Percentiles rank a stretch among this genome's conserved stretches.
Conservation (phyloP, 768 basidiomycete genomes). For the Boletus huronensis region DNA sequence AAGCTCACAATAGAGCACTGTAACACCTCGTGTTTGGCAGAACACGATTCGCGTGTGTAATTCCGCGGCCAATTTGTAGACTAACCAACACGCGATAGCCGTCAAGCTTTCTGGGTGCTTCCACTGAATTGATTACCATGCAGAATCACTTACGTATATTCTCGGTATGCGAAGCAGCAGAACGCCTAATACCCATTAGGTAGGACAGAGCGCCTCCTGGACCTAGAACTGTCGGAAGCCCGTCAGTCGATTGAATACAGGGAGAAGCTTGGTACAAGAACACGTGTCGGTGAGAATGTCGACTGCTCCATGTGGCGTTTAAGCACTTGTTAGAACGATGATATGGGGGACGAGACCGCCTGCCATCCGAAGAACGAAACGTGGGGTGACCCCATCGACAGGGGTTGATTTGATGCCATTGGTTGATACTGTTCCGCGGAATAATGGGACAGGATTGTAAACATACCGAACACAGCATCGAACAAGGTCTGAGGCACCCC, state of each 20-base stretch:
- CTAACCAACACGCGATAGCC: constrained; percentile 14
- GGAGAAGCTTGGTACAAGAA: background rate
- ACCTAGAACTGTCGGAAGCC: background rate
- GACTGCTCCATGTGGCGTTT: background rate
- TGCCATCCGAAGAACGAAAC: background rate
- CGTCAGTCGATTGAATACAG: constrained; percentile 3
- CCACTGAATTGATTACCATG: constrained; percentile 5
- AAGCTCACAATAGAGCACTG: constrained; percentile 5
- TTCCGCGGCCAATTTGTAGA: constrained; percentile 22
- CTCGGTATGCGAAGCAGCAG: background rate
- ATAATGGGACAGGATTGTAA: background rate
- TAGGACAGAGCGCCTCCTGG: background rate
- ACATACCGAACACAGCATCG: constrained; percentile 1
- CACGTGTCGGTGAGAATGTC: constrained; percentile 7
- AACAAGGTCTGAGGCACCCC: constrained; percentile 13
- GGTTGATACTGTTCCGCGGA: constrained; percentile 15
- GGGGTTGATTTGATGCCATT: constrained; percentile 3
- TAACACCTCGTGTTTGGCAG: constrained; percentile 8
- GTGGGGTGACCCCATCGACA: constrained; percentile 1
- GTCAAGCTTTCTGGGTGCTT: constrained; percentile 14
- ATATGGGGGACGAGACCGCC: background rate
- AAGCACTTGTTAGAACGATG: background rate
- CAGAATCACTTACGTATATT: constrained; percentile 9
- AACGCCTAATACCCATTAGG: constrained; percentile 4
- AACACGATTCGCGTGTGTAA: constrained; percentile 15